These are phyloP conservation scores for Tulasnella sp. DNA, from an alignment of 768 basidiomycete genomes.

Conservation along the genomic window DNA sequence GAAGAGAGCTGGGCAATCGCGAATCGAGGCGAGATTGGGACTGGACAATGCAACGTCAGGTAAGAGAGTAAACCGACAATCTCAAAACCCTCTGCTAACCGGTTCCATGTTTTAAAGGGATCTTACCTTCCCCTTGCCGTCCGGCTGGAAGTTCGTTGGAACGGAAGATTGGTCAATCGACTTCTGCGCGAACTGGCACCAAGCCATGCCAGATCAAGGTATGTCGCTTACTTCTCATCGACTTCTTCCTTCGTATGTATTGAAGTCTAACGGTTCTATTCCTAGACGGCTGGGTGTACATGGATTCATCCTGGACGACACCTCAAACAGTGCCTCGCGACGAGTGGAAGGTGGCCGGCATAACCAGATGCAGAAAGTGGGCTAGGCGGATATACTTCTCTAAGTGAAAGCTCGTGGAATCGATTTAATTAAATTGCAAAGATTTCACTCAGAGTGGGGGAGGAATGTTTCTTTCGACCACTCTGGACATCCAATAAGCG, in stretches of 20 bases:
- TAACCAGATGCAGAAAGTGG: slow-evolving; percentile 75
- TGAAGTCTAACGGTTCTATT: not conserved
- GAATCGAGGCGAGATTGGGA: not conserved
- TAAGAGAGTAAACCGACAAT: slow-evolving; percentile 46
- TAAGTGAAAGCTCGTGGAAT: not conserved
- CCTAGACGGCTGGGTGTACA: slow-evolving; percentile 80
- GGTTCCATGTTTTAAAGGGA: slow-evolving; percentile 59
- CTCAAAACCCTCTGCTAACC: slow-evolving; percentile 33
- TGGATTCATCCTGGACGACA: slow-evolving; percentile 73
- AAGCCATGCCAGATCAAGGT: slow-evolving; percentile 48
- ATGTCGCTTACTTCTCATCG: not conserved
- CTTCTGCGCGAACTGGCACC: slow-evolving; percentile 60
- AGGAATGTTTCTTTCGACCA: too few species aligned
- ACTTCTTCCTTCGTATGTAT: too few species aligned
- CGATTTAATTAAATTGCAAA: not conserved
- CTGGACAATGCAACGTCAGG: slow-evolving; percentile 60
- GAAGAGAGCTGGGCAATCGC: slow-evolving; percentile 43
- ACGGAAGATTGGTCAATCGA: slow-evolving; percentile 80
- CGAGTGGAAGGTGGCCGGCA: slow-evolving; percentile 49
- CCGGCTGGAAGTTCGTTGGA: slow-evolving; percentile 73
- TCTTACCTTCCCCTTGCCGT: slow-evolving; percentile 75
- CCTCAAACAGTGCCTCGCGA: slow-evolving; percentile 49
- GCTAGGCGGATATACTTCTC: slow-evolving; percentile 62
- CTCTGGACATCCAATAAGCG: too few species aligned
- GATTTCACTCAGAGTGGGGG: too few species aligned